Percentiles rank a stretch among this genome's conserved stretches.
phyloP scores from a whole-genome alignment of 495 filamentous ascomycete species.

The Xylaria castorea region DNA sequence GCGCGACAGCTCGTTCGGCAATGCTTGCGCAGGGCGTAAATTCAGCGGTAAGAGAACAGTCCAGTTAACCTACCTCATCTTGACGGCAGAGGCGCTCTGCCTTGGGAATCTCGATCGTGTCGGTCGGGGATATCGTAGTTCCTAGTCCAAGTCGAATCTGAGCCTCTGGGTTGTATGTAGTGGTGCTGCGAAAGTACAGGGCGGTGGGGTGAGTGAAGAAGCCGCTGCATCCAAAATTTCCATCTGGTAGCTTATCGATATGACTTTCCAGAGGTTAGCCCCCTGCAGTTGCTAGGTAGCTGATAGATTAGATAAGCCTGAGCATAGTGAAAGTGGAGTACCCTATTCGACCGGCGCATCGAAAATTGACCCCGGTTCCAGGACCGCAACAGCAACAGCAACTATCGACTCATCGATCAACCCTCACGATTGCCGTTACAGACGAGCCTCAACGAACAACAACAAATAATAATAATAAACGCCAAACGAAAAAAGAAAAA shows the following conservation, averaged over 20 bases:
- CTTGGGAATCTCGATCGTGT: constrained; percentile 17
- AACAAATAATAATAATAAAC: background rate
- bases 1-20: background rate
- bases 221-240: constrained; percentile 27
- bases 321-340: background rate
- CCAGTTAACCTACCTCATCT: constrained; percentile 47
- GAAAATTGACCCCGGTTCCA: background rate
- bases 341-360: constrained; percentile 9
- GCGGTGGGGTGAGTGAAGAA: constrained; percentile 23
- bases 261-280: background rate
- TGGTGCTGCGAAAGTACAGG: constrained; percentile 13
- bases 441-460: background rate
- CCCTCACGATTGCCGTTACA: background rate
- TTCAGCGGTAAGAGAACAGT: background rate
- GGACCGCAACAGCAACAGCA: constrained; percentile 1
- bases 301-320: constrained; percentile 5
- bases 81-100: constrained; percentile 31
- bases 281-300: background rate
- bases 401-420: background rate
- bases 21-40: background rate
- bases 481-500: too few relatives aligned
- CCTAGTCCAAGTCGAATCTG: constrained; percentile 22
- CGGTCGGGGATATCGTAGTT: constrained; percentile 23
- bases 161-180: constrained; percentile 19
- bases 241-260: constrained; percentile 24